These are phyloP conservation scores for Phaseolus lunatus DNA, from an alignment of 306 rosid species.

Conservation along the genomic window DNA sequence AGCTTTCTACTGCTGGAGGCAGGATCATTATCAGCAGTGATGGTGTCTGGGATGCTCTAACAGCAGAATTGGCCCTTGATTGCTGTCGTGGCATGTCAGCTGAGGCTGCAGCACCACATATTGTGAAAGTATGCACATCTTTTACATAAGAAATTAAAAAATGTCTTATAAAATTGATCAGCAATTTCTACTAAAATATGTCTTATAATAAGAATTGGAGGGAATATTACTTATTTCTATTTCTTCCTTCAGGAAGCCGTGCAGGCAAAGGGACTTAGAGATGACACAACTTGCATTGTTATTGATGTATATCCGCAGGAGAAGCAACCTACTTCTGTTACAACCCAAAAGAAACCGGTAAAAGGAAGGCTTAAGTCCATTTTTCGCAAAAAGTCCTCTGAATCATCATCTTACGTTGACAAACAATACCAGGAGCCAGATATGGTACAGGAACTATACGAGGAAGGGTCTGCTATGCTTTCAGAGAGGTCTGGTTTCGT, in stretches of 20 bases:
- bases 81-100: constrained; percentile 90
- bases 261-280: constrained; percentile 95
- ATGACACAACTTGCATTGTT: constrained; percentile 96
- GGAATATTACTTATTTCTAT: neutral
- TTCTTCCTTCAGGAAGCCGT: constrained; percentile 76
- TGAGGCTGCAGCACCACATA: constrained; percentile 86
- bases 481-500: constrained; percentile 82
- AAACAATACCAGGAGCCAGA: constrained; percentile 83
- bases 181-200: no score
- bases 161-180: no score
- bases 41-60: constrained; percentile 97
- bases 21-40: constrained; percentile 93
- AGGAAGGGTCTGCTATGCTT: constrained; percentile 98
- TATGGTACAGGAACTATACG: constrained; percentile 79
- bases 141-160: neutral
- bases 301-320: constrained; percentile 85
- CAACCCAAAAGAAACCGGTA: constrained; percentile 68
- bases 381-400: constrained; percentile 76
- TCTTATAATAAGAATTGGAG: no score
- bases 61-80: constrained; percentile 82
- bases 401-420: constrained; percentile 77
- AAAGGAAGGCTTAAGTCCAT: constrained; percentile 85
- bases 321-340: constrained; percentile 68
- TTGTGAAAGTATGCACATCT: constrained; percentile 75
- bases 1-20: constrained; percentile 95